Evolutionary conservation across 768 basidiomycete species (phyloP).

Genomic region (Lactarius hengduanensis): DNA sequence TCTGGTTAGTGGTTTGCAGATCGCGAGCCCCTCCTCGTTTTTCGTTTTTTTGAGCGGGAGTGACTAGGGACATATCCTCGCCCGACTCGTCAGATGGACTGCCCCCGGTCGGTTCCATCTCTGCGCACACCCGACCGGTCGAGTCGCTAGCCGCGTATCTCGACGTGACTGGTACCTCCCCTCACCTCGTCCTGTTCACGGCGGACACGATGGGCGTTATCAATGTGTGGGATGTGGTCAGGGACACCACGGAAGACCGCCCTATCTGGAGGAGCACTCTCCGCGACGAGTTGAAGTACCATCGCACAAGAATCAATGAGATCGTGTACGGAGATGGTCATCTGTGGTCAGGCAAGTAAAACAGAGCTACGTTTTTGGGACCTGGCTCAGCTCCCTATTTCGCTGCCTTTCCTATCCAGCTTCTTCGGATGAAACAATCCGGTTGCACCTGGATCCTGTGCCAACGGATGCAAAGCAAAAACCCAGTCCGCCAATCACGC

Average conservation of each 20-base stretch:
- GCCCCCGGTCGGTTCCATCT: conserved; percentile 63
- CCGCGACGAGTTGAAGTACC: conserved; percentile 59
- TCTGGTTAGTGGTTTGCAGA: conserved; percentile 62
- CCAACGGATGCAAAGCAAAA: conserved; percentile 33
- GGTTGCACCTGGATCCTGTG: conserved; percentile 51
- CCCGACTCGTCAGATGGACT: conserved; percentile 43
- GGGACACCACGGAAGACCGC: conserved; percentile 42
- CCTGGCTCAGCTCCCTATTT: background rate
- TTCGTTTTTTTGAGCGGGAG: background rate
- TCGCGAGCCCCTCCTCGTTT: background rate
- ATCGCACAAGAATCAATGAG: conserved; percentile 83
- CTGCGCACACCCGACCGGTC: conserved; percentile 85
- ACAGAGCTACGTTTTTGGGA: background rate
- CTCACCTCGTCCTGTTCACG: conserved; percentile 59
- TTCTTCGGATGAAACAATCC: conserved; percentile 85
- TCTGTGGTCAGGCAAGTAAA: conserved; percentile 82
- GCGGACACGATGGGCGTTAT: conserved; percentile 93
- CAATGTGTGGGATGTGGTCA: conserved; percentile 70
- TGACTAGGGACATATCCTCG: conserved; percentile 60
- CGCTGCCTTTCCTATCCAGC: conserved; percentile 45
- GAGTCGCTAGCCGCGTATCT: conserved; percentile 66
- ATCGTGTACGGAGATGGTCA: conserved; percentile 62
- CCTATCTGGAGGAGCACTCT: conserved; percentile 53
- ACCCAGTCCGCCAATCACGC: conserved; percentile 51
- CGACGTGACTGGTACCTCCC: conserved; percentile 32